A percentile compares a stretch with the other conserved stretches of the same genome.
Conservation (phyloP, 768 basidiomycete genomes). For the Auricularia sp. region DNA sequence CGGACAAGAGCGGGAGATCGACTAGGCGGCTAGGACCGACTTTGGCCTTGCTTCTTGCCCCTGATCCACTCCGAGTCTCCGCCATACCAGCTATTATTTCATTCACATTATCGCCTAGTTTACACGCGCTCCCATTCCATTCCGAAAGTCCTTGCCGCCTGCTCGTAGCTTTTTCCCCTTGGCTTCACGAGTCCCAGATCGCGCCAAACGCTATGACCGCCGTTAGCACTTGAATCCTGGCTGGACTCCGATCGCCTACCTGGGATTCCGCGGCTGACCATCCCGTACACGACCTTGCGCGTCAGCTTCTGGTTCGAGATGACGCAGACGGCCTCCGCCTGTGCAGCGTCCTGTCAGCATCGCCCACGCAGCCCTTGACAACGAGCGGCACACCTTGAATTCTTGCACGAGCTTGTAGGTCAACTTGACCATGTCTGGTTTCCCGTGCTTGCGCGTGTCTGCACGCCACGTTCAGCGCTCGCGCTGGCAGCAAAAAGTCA, state of each 20-base stretch:
- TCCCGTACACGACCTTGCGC: constrained; percentile 47
- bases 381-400: constrained; percentile 13
- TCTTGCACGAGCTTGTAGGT: constrained; percentile 30
- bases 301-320: constrained; percentile 53
- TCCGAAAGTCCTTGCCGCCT: neutral
- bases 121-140: neutral
- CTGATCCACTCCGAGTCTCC: neutral
- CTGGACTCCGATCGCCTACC: neutral
- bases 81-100: neutral
- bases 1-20: neutral
- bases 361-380: neutral
- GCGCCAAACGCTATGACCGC: constrained; percentile 53
- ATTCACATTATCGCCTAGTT: neutral
- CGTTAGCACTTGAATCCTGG: constrained; percentile 21
- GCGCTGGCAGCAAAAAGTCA: neutral
- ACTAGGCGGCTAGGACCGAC: neutral
- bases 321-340: constrained; percentile 42
- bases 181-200: constrained; percentile 45
- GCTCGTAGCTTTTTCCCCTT: neutral
- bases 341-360: neutral
- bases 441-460: constrained; percentile 35
- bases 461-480: neutral
- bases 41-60: neutral
- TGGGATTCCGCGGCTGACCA: constrained; percentile 20
- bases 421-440: constrained; percentile 35